These are phyloP conservation scores for Gryganskiella cystojenkinii DNA, from an alignment of 192 early-diverging fungal species.

Conservation along the genomic window DNA sequence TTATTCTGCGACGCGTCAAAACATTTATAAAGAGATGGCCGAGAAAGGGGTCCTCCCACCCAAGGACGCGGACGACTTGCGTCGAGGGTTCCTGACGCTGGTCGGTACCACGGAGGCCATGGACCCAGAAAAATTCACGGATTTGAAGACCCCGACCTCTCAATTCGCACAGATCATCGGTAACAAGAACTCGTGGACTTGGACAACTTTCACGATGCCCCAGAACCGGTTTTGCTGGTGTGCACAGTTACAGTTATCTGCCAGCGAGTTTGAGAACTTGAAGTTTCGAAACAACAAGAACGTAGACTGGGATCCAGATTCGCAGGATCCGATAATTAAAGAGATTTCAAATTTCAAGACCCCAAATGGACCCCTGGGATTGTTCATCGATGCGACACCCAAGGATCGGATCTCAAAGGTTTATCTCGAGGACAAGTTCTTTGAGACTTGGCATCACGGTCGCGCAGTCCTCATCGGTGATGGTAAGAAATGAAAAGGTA, in stretches of 20 bases:
- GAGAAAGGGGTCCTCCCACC: background rate
- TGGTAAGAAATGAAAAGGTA: slow-evolving; percentile 7
- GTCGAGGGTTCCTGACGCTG: slow-evolving; percentile 23
- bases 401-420: slow-evolving; percentile 29
- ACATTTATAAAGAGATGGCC: slow-evolving; percentile 5
- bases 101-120: slow-evolving; percentile 22
- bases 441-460: slow-evolving; percentile 39
- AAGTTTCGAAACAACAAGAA: slow-evolving; percentile 13
- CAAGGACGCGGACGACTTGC: slow-evolving; percentile 6
- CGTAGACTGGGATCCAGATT: slow-evolving; percentile 19
- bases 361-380: slow-evolving; percentile 11
- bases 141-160: slow-evolving; percentile 16
- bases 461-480: slow-evolving; percentile 29
- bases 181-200: background rate
- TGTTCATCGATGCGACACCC: slow-evolving; percentile 21
- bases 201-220: slow-evolving; percentile 26
- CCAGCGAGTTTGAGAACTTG: background rate
- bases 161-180: slow-evolving; percentile 23
- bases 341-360: slow-evolving; percentile 11
- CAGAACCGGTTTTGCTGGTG: slow-evolving; percentile 24
- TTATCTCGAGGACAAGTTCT: slow-evolving; percentile 44
- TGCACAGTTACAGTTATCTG: slow-evolving; percentile 6
- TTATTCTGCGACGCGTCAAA: slow-evolving; percentile 15
- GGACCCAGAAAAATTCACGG: slow-evolving; percentile 8
- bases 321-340: slow-evolving; percentile 19